Percentiles rank a stretch among this genome's conserved stretches.
These are phyloP conservation scores for Dillenia turbinata DNA, from an alignment of 164 flowering plant genomes.

Conservation along the genomic window DNA sequence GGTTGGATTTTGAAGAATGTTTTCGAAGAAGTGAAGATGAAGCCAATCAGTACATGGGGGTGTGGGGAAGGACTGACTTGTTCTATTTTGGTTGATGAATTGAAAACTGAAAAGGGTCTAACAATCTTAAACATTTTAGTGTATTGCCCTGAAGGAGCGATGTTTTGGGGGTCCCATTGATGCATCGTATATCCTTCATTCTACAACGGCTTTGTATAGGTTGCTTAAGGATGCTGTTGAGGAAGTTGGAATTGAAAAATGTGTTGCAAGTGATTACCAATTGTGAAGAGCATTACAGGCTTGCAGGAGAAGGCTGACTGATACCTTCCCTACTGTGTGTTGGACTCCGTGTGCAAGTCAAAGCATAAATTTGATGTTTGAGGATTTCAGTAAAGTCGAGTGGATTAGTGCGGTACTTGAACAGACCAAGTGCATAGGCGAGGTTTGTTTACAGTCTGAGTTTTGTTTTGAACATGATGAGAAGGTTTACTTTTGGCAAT, in stretches of 20 bases:
- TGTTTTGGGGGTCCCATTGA: constrained; percentile 73
- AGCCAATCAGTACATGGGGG: constrained; percentile 28
- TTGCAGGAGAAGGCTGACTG: constrained; percentile 54
- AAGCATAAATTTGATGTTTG: constrained; percentile 61
- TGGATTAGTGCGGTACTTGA: constrained; percentile 48
- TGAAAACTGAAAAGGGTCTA: constrained; percentile 39
- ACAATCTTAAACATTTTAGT: constrained; percentile 50
- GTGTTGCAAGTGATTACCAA: constrained; percentile 78
- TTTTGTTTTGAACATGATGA: constrained; percentile 53
- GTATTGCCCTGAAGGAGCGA: constrained; percentile 66
- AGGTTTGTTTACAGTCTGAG: constrained; percentile 64
- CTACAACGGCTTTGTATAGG: constrained; percentile 51
- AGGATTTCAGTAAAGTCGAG: constrained; percentile 62
- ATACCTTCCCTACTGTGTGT: constrained; percentile 53
- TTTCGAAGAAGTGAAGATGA: constrained; percentile 59
- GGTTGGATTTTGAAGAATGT: constrained; percentile 71
- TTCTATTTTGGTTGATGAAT: constrained; percentile 71
- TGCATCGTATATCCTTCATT: constrained; percentile 39
- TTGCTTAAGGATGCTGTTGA: constrained; percentile 71
- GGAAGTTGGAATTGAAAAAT: constrained; percentile 66
- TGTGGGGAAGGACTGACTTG: constrained; percentile 77
- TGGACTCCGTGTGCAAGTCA: constrained; percentile 80
- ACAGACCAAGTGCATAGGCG: constrained; percentile 59
- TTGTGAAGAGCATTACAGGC: constrained; percentile 42
- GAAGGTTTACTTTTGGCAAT: constrained; percentile 60